Conservation (phyloP, 2,329 filamentous ascomycete species). For the Macrophomina phaseolina region DNA sequence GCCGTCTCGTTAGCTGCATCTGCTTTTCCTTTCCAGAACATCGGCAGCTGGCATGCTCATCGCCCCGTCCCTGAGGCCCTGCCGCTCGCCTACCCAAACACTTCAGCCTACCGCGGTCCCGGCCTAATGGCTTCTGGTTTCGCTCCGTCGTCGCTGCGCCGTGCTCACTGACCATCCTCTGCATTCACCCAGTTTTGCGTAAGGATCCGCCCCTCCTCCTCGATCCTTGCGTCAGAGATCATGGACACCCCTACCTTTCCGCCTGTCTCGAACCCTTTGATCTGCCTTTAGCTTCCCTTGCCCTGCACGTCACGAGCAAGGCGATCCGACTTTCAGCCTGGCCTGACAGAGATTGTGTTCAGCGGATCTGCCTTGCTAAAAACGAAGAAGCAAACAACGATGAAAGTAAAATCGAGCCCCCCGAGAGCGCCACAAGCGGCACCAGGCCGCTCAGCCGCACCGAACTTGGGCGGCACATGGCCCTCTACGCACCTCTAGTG, state of each 20-base stretch:
- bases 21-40: constrained; percentile 10
- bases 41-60: not conserved
- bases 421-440: not conserved
- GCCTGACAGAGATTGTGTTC: not conserved
- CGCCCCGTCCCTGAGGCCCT: not conserved
- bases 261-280: not conserved
- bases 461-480: not conserved
- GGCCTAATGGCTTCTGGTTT: not conserved
- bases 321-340: not conserved
- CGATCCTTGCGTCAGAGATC: not conserved
- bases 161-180: not conserved
- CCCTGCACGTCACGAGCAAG: not conserved
- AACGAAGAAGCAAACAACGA: not conserved
- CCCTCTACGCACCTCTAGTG: not conserved
- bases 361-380: not conserved
- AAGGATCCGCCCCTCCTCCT: not conserved
- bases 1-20: not conserved
- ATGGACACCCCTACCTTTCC: not conserved
- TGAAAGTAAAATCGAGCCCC: not conserved
- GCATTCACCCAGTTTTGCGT: not conserved
- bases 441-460: not conserved
- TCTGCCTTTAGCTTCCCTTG: not conserved
- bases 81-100: not conserved
- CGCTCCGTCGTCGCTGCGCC: not conserved
- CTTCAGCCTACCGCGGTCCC: not conserved